These are phyloP conservation scores for Phytopythium delawarense DNA, from an alignment of 352 stramenopile genomes.

Conservation along the genomic window DNA sequence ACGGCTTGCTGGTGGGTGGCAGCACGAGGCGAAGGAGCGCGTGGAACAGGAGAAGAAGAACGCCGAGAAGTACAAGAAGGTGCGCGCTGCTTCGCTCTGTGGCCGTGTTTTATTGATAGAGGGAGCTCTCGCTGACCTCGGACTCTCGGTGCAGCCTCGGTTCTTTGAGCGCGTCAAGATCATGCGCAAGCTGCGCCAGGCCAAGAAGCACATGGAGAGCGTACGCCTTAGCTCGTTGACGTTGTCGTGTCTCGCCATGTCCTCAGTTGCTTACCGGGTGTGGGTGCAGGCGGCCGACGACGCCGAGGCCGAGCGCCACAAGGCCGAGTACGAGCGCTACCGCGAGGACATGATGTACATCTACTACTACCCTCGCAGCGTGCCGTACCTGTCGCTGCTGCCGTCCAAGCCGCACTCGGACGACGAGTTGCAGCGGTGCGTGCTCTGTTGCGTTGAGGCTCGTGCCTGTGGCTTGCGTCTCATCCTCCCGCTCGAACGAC, in stretches of 20 bases:
- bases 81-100: slow-evolving; percentile 12
- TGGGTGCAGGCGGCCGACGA: slow-evolving; percentile 29
- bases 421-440: slow-evolving; percentile 38
- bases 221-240: slow-evolving; percentile 11
- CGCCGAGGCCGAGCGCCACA: slow-evolving; percentile 27
- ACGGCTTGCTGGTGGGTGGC: neutral
- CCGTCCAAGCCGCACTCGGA: slow-evolving; percentile 45
- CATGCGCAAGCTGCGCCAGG: slow-evolving; percentile 74
- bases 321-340: slow-evolving; percentile 41
- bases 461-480: neutral
- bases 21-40: slow-evolving; percentile 45
- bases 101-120: neutral
- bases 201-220: slow-evolving; percentile 42
- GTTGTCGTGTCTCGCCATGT: neutral
- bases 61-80: slow-evolving; percentile 79
- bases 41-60: slow-evolving; percentile 63
- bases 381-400: slow-evolving; percentile 73
- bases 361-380: slow-evolving; percentile 73
- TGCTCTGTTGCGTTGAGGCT: neutral
- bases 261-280: neutral
- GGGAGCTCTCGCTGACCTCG: neutral
- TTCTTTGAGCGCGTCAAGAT: slow-evolving; percentile 85
- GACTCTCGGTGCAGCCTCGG: slow-evolving; percentile 33
- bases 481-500: neutral
- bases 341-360: slow-evolving; percentile 78